Base-by-base conservation (phyloP, 768 basidiomycete species). In the Rhizopogon vinicolor region DNA sequence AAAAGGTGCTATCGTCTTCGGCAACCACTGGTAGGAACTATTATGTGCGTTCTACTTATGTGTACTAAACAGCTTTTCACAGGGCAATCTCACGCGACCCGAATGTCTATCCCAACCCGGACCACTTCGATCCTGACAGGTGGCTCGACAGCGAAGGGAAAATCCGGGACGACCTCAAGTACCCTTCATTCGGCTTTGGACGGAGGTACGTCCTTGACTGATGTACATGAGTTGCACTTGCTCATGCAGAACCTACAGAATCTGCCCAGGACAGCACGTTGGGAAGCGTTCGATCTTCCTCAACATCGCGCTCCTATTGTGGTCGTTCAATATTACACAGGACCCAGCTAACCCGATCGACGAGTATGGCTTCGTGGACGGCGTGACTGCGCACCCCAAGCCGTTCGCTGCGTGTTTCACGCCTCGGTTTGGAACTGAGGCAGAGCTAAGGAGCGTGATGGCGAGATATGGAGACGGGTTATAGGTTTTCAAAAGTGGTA, bases 251-350 rank as follows among this genome's bases (percentile, higher is more conserved):
- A 40, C 28, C 52, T 19, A 10, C n/a, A 81, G 85, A n/a, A 74
- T 86, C 5, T 89, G 86, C 56, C 85, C 85, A 0, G 86, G 86
- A 0, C 79, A 81, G 60, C 78, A 85, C 63, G 78, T 89, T 33
- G 86, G 68, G 18, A 66, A 70, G 68, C 78, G 84, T 5, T 88
- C 86, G 7, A 67, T 89, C 2, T 86, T 85, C 61, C 72, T 89
- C 58, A 88, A 85, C 55, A 78, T 82, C 0, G 84, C 84, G 0
- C 74, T 86, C 13, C 69, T 84, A 2, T 66, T 86, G 35, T 88
- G 86, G 84, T 81, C 85, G 0, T 88, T 89, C 74, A 74, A 67
- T 1, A 72, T 90, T 22, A 72, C 70, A 3, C 62, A 78, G 29
- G 81, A 86, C 59, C 77, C 80, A 0, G 60, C 68, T 0, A 67